A percentile compares a stretch with the other conserved stretches of the same genome.
phyloP scores from a whole-genome alignment of 1,139 yeast genomes.

The Meyerozyma elateridarum region DNA sequence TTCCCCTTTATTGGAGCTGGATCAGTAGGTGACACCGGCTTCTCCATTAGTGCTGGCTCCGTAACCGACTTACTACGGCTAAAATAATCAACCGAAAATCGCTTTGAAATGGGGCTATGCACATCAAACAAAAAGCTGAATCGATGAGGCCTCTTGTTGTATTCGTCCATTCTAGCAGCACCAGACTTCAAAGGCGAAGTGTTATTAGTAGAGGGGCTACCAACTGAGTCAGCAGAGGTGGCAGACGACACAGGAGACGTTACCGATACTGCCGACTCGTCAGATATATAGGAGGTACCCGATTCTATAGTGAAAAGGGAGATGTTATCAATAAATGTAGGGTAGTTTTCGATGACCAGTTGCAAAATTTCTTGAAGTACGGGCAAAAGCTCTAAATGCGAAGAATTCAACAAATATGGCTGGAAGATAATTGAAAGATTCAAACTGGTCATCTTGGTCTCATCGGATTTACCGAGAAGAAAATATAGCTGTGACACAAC shows the following conservation, averaged over 20 bases:
- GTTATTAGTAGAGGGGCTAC: background rate
- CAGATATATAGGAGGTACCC: constrained; percentile 6
- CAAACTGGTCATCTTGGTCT: constrained; percentile 11
- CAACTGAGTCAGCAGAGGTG: constrained; percentile 6
- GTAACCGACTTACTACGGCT: constrained; percentile 1
- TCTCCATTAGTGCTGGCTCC: background rate
- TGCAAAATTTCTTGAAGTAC: constrained; percentile 10
- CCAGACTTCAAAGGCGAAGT: constrained; percentile 1
- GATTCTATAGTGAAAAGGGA: constrained; percentile 2
- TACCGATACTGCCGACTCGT: constrained; percentile 9
- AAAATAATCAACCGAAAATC: constrained; percentile 2
- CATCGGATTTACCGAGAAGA: constrained; percentile 4
- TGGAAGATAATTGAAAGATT: constrained; percentile 13
- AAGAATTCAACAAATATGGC: constrained; percentile 11
- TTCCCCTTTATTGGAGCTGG: background rate
- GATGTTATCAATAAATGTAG: constrained; percentile 8
- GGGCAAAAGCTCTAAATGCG: constrained; percentile 9
- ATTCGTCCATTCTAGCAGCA: background rate
- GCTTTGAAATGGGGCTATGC: constrained; percentile 2
- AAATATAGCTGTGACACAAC: constrained; percentile 1
- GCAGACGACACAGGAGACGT: constrained; percentile 8
- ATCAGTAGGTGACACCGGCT: background rate
- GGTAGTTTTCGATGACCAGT: constrained; percentile 9
- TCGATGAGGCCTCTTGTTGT: background rate
- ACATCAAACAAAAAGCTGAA: constrained; percentile 2